phyloP scores from a whole-genome alignment of 2,329 filamentous ascomycete species.

The Aspergillus arachidicola region DNA sequence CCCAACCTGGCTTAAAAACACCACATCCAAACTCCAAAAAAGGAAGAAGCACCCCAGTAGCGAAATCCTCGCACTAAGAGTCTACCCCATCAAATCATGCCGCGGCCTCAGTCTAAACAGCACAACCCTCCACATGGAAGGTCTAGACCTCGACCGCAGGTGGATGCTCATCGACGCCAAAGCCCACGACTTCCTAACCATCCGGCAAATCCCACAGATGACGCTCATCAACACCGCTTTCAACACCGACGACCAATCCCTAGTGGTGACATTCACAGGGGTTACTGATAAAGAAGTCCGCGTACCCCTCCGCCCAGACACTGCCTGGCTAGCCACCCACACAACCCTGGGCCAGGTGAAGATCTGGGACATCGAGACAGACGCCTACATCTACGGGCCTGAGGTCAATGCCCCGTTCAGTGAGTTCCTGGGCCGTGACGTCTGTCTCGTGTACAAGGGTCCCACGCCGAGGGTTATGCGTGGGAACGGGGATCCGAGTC shows the following conservation, averaged over 20 bases:
- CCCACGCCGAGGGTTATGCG: slow-evolving; percentile 57
- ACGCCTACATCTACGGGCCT: slow-evolving; percentile 57
- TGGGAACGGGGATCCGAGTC: slow-evolving; percentile 57
- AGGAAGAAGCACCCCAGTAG: slow-evolving; percentile 20
- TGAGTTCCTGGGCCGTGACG: slow-evolving; percentile 57
- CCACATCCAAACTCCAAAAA: slow-evolving; percentile 2
- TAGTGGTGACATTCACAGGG: slow-evolving; percentile 52
- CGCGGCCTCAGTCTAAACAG: slow-evolving; percentile 60
- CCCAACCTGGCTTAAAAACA: slow-evolving; percentile 16
- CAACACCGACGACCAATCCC: slow-evolving; percentile 46
- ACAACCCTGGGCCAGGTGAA: slow-evolving; percentile 53
- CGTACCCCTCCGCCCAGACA: slow-evolving; percentile 58
- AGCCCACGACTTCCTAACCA: slow-evolving; percentile 61
- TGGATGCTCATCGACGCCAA: slow-evolving; percentile 67
- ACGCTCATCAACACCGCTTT: slow-evolving; percentile 62
- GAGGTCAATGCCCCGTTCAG: slow-evolving; percentile 58
- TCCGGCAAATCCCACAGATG: slow-evolving; percentile 63
- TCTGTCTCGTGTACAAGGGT: slow-evolving; percentile 64
- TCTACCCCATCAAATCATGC: slow-evolving; percentile 70
- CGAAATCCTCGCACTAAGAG: slow-evolving; percentile 48
- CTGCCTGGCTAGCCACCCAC: slow-evolving; percentile 57
- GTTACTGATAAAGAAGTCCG: slow-evolving; percentile 46
- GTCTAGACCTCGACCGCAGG: slow-evolving; percentile 63
- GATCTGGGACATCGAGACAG: slow-evolving; percentile 63
- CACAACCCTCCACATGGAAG: slow-evolving; percentile 56